phyloP scores from a whole-genome alignment of 805 yeast species.

The Hanseniaspora pseudoguilliermondii region DNA sequence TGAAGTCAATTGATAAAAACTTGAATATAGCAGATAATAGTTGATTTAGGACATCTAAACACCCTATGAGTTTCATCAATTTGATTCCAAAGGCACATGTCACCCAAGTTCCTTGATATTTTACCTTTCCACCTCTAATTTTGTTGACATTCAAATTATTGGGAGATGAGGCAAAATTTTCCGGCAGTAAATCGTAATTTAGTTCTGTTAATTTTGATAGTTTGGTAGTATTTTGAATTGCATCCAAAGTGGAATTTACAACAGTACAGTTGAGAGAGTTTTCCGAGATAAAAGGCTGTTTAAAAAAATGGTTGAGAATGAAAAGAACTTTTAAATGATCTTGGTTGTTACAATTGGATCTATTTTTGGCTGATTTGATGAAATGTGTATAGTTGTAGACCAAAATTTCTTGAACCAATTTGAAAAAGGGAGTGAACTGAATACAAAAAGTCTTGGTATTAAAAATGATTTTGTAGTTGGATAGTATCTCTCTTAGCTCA shows the following conservation, averaged over 20 bases:
- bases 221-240: constrained; percentile 13
- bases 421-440: constrained; percentile 6
- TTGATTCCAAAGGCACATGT: constrained; percentile 56
- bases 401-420: constrained; percentile 7
- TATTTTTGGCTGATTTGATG: background rate
- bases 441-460: background rate
- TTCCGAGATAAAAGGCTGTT: background rate
- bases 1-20: background rate
- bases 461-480: background rate
- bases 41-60: constrained; percentile 21
- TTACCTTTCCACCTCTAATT: constrained; percentile 79
- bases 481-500: background rate
- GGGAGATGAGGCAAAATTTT: background rate
- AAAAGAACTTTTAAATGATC: background rate
- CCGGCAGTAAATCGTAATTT: constrained; percentile 23
- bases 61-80: constrained; percentile 44
- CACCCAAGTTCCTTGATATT: constrained; percentile 91
- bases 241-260: constrained; percentile 36
- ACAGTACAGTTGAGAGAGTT: constrained; percentile 49
- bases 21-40: background rate
- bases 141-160: constrained; percentile 33
- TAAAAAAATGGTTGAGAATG: background rate
- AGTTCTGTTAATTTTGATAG: background rate
- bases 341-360: background rate
- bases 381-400: background rate